Evolutionary conservation across 768 basidiomycete genomes (phyloP), one percentile per base, ranked within the genome.

Genomic region (Rickenella mellea): DNA sequence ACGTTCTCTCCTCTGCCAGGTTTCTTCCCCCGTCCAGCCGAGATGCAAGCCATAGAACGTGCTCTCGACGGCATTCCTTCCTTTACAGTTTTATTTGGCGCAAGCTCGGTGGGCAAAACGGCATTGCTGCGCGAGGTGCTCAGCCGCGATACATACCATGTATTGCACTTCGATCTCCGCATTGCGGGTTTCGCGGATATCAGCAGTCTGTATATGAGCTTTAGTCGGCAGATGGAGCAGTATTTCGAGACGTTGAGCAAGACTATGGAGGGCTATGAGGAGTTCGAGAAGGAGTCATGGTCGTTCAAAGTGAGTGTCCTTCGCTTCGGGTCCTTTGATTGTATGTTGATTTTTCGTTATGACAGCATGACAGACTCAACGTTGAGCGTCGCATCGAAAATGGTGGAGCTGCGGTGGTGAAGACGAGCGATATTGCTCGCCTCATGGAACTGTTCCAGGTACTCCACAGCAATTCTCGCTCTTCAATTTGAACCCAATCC

Each of bases 361-460:
- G 35, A 28, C 51, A 90, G 83, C 78, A 88, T 44, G 83, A 87
- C 53, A 77, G 86, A n/a, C 56, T 82, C 11, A 78, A 68, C 36
- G 76, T 89, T 14, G 80, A 85, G 57, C 74, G 75, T 36, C 70
- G 83, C 27, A 11, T 52, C 14, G 54, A 78, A 14, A 55, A 65
- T 1, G 76, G 80, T 20, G 58, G 62, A 14, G 59, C 63, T 1
- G 54, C 54, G 14, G 65, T 58, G 7, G 70, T 90, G 43, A 77
- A 73, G 57, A 84, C 86, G 2, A 81, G 83, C 50, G 88, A 91
- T 51, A 66, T 90, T 29, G 83, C 87, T 6, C 70, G 85, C 15
- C 64, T 90, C 12, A 86, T 91, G 83, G 88, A 89, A 51, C 61
- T 89, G 2, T 87, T 89, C 53, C 87, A 88, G 63, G 83, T 74